These are phyloP conservation scores for Cenococcum geophilum DNA, from an alignment of 495 filamentous ascomycete genomes.

Conservation along the genomic window DNA sequence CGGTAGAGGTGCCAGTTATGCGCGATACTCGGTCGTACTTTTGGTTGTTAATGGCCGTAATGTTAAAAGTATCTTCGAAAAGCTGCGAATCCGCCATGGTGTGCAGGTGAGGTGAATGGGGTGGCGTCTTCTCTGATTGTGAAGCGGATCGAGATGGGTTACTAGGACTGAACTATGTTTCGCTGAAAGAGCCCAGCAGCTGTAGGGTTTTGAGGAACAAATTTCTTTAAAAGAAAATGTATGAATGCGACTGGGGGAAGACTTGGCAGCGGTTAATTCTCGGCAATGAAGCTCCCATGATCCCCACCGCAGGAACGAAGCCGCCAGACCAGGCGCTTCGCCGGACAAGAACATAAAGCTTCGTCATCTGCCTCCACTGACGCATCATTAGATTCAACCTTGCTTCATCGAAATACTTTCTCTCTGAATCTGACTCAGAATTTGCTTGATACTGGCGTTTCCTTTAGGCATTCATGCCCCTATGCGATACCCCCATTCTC, in stretches of 20 bases:
- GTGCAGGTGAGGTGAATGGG: not conserved
- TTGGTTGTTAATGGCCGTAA: conserved; percentile 65
- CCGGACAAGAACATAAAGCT: no score
- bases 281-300: no score
- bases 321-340: no score
- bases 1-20: conserved; percentile 61
- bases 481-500: not conserved
- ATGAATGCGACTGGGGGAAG: no score
- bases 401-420: not conserved
- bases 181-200: not conserved
- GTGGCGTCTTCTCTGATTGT: not conserved
- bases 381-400: not conserved
- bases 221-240: no score
- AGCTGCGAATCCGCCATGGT: conserved; percentile 63
- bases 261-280: no score
- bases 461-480: not conserved
- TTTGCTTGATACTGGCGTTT: not conserved
- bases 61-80: conserved; percentile 85
- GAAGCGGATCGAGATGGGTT: not conserved
- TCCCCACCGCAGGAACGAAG: no score
- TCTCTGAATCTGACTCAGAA: not conserved
- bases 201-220: no score
- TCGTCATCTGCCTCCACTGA: no score
- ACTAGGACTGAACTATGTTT: not conserved
- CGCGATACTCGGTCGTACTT: conserved; percentile 96